Base-by-base conservation (phyloP, 768 basidiomycete species). In the Rhizopogon rudus region DNA sequence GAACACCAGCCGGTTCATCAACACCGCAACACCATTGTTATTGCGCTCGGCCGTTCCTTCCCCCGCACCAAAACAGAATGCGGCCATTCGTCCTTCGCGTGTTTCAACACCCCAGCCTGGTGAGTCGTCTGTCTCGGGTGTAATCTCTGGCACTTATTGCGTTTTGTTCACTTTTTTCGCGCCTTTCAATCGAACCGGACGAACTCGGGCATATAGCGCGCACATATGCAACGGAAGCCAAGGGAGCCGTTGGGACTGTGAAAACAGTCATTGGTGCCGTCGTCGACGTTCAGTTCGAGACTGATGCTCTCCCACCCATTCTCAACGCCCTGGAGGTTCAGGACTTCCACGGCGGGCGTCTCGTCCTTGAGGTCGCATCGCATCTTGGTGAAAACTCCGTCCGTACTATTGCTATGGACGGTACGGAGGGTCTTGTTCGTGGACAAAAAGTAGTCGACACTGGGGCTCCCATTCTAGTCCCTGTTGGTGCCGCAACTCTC, bases 221-320 rank as follows among this genome's bases (percentile, higher is more conserved):
- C 71, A 76, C 85, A 49, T 96, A 95, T 81, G 95, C 95, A 60
- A 94, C 94, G 53, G 93, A 96, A 73, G 82, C 90, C 57, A 87
- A 84, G 77, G 73, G 65, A 62, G 72, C 80, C 53, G 75, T 81
- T 65, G 95, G 95, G 64, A 76, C 82, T 44, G 91, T 98, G 69
- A 97, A 98, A 82, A 95, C 93, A 65, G 95, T 99, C 81, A 99
- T 99, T 75, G 97, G 97, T 89, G 96, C 97, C 77, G 97, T 99
- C 77, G 97, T 99, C 69, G 97, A 99, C 72, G 97, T 99, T 64
- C 93, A 98, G 76, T 98, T 98, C 69, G 95, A 96, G 64, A 84
- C 86, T 49, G 95, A 96, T 63, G 1, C 44, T 31, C 89, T 98
- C 41, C 97, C 97, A 50, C 91, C 95, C 61, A 98, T 99, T 74